Evolutionary conservation across 108 stramenopile genomes (phyloP), one percentile per base, ranked within the genome.

Genomic region (Cyclotella sp.): DNA sequence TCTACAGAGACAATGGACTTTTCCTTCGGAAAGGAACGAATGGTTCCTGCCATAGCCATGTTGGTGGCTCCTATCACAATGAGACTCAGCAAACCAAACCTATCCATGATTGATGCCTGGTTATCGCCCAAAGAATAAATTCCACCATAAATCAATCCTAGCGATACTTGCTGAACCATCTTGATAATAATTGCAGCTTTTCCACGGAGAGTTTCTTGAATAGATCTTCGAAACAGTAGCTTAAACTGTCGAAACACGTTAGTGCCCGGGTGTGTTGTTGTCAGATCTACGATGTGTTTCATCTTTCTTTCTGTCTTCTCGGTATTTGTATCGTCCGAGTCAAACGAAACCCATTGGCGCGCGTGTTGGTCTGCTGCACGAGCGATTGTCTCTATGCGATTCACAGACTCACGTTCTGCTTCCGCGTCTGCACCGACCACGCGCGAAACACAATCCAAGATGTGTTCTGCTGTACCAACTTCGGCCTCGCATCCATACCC

Each of bases 21-120:
- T 62, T 97, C 96, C 63, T 91, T 92, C 27, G 96, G 92, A 72
- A 97, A 97, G 3, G 89, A 68, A 13, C 94, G 83, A 41, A 96
- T 83, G 11, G 95, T 91, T 10, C 85, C 79, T 16, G 95, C 93
- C 77, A 93, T 83, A 13, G 92, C 91, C 91, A 96, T 92, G 72
- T 96, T 96, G 21, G 87, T 82, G 11, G 90, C 81, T 15, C 95
- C 95, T 71, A 96, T 96, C 29, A 85, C 84, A 60, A 93, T 92
- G 21, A 96, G 80, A 44, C 89, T 91, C 12, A 96, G 51, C 54
- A 96, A 75, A 55, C 95, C 95, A 68, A 91, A 93, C 8, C 95
- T 81, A 85, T 95, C 95, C 77, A 87, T 86, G 61, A 95, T 90
- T 9, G 89, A 90, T 53, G 93, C 89, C 74, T 85, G 94, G 62